A percentile compares a stretch with the other conserved stretches of the same genome.
phyloP scores from a whole-genome alignment of 2,329 filamentous ascomycete genomes.

The Hypoxylon sp. region DNA sequence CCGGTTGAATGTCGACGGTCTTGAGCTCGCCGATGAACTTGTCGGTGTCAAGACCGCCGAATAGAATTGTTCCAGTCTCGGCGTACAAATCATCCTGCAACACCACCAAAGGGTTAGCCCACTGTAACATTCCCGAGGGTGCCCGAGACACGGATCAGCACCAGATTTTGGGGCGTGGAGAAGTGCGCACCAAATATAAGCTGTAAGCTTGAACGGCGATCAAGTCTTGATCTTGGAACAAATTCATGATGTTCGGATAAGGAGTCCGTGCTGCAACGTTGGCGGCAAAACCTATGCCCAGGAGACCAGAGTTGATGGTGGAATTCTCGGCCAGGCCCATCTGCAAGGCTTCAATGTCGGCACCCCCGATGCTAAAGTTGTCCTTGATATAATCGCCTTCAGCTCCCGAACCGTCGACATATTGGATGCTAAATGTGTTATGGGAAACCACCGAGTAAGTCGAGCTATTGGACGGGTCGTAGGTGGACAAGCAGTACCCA shows the following conservation, averaged over 20 bases:
- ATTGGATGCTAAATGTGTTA: slow-evolving; percentile 69
- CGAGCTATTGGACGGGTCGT: slow-evolving; percentile 61
- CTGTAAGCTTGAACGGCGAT: slow-evolving; percentile 77
- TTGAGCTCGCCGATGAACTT: slow-evolving; percentile 72
- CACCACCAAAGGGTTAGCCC: slow-evolving; percentile 49
- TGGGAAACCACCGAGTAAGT: slow-evolving; percentile 61
- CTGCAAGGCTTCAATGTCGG: slow-evolving; percentile 64
- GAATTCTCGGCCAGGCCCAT: slow-evolving; percentile 67
- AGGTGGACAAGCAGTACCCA: slow-evolving; percentile 58
- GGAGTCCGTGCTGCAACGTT: slow-evolving; percentile 60
- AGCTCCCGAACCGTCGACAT: slow-evolving; percentile 69
- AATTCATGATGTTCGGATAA: slow-evolving; percentile 73
- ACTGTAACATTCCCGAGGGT: slow-evolving; percentile 2
- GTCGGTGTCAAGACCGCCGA: slow-evolving; percentile 76
- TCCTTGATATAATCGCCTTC: slow-evolving; percentile 71
- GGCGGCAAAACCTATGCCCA: slow-evolving; percentile 69
- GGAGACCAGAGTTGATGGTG: slow-evolving; percentile 66
- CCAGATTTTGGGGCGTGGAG: background rate
- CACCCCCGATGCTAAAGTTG: slow-evolving; percentile 64
- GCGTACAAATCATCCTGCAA: slow-evolving; percentile 63
- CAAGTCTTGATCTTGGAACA: slow-evolving; percentile 71
- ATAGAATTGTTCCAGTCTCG: slow-evolving; percentile 73
- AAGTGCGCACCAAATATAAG: slow-evolving; percentile 67
- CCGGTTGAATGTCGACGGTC: slow-evolving; percentile 66
- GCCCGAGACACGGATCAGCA: background rate